A percentile compares a stretch with the other conserved stretches of the same genome.
Conservation (phyloP, 2,329 filamentous ascomycete genomes). For the Cladosporium colombiae region DNA sequence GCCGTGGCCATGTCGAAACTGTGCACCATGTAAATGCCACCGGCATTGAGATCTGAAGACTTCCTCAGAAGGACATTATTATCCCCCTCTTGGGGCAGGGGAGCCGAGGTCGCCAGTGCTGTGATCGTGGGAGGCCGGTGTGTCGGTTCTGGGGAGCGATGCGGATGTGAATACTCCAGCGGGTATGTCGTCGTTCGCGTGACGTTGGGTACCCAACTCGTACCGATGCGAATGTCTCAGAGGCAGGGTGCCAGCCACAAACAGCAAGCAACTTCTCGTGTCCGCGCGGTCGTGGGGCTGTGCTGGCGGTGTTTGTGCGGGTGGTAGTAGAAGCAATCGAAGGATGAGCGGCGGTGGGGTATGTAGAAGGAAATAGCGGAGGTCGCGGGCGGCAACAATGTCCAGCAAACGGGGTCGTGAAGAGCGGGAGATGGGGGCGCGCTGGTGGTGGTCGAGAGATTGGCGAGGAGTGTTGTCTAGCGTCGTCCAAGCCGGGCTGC, state of each 20-base stretch:
- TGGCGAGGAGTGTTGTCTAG: constrained; percentile 10
- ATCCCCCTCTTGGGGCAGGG: constrained; percentile 32
- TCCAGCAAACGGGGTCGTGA: constrained; percentile 15
- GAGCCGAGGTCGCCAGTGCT: constrained; percentile 32
- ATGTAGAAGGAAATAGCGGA: constrained; percentile 8
- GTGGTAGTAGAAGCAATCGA: constrained; percentile 13
- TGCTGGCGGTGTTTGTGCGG: neutral
- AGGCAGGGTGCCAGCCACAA: neutral
- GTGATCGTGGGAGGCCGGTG: constrained; percentile 5
- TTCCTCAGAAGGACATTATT: constrained; percentile 34
- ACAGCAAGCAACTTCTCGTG: constrained; percentile 7
- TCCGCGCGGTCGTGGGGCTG: constrained; percentile 1
- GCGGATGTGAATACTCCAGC: constrained; percentile 1
- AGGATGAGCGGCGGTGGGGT: constrained; percentile 7
- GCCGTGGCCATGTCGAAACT: constrained; percentile 55
- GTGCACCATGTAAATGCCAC: constrained; percentile 46
- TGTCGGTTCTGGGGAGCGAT: neutral
- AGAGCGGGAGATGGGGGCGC: neutral
- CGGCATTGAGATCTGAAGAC: constrained; percentile 36
- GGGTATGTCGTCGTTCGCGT: neutral
- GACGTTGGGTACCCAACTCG: neutral
- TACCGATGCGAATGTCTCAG: constrained; percentile 13
- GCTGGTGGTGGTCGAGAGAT: constrained; percentile 7
- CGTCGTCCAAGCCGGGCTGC: neutral
- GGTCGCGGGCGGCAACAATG: constrained; percentile 12